Conservation (phyloP, 805 yeast genomes). For the Ogataea pilisensis region DNA sequence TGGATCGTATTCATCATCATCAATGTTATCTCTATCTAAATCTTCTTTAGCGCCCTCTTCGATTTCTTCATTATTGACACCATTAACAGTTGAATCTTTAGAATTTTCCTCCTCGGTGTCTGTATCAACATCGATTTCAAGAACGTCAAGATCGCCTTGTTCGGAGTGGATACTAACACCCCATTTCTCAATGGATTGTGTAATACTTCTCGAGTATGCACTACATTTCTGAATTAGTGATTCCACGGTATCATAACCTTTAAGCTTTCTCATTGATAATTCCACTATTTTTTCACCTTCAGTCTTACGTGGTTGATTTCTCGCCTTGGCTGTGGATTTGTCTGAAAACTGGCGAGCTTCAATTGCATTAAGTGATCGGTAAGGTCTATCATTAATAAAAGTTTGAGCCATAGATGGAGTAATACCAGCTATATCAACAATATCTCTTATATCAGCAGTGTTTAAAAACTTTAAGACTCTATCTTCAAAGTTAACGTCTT, state of each 20-base stretch:
- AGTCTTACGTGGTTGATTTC: too few relatives aligned
- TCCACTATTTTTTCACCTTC: conserved; percentile 75
- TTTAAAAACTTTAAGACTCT: conserved; percentile 76
- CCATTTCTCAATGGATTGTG: conserved; percentile 76
- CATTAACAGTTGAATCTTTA: too few relatives aligned
- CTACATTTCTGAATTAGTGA: conserved; percentile 84
- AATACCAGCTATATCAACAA: conserved; percentile 76
- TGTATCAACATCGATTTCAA: conserved; percentile 40
- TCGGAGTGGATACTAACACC: conserved; percentile 73
- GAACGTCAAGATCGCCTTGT: conserved; percentile 61
- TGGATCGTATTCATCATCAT: not conserved
- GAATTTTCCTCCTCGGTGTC: conserved; percentile 42
- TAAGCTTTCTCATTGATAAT: conserved; percentile 61
- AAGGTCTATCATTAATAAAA: conserved; percentile 72
- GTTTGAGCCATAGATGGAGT: conserved; percentile 60
- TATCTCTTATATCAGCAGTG: conserved; percentile 66
- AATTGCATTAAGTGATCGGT: conserved; percentile 50
- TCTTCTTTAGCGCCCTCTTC: conserved; percentile 12
- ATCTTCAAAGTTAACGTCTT: conserved; percentile 44
- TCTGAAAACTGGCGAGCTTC: conserved; percentile 50
- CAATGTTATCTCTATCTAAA: conserved; percentile 2
- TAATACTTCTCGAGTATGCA: conserved; percentile 65
- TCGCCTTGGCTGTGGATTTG: too few relatives aligned
- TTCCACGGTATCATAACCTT: conserved; percentile 93
- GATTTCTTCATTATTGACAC: too few relatives aligned